A percentile compares a stretch with the other conserved stretches of the same genome.
phyloP scores from a whole-genome alignment of 228 moss, liverwort and hornwort genomes.

The Sphagnum magellanicum region DNA sequence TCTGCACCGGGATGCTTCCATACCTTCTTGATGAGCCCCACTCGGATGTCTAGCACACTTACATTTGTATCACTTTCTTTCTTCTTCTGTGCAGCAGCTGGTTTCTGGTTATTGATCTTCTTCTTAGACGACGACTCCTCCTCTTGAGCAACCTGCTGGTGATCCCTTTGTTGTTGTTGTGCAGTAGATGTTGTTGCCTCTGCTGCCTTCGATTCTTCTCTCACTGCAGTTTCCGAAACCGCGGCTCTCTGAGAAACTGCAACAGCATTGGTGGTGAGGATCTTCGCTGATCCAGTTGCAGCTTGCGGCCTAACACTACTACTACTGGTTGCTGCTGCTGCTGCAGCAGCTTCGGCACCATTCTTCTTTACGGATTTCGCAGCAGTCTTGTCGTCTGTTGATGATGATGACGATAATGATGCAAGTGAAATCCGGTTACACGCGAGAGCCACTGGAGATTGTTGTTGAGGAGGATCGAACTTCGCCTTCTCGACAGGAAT shows the following conservation, averaged over 20 bases:
- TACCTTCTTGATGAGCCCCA: slow-evolving; percentile 67
- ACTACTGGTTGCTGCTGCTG: background rate
- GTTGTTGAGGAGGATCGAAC: slow-evolving; percentile 38
- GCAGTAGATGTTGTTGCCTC: background rate
- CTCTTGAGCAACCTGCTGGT: slow-evolving; percentile 9
- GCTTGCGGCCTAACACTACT: too few relatives aligned
- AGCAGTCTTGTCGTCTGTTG: slow-evolving; percentile 17
- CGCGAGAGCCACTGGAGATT: too few relatives aligned
- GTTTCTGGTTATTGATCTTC: slow-evolving; percentile 36
- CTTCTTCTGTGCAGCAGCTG: slow-evolving; percentile 25
- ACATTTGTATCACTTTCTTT: slow-evolving; percentile 54
- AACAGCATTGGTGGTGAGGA: too few relatives aligned
- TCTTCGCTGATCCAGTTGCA: background rate
- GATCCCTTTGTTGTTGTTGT: background rate
- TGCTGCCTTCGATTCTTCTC: slow-evolving; percentile 13
- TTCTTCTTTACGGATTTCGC: background rate
- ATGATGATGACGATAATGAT: slow-evolving; percentile 9
- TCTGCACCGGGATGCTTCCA: slow-evolving; percentile 90
- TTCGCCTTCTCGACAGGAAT: slow-evolving; percentile 40
- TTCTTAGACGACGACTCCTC: slow-evolving; percentile 3
- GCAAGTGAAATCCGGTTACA: too few relatives aligned
- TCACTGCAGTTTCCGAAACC: background rate
- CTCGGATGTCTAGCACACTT: slow-evolving; percentile 70
- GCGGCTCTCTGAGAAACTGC: too few relatives aligned
- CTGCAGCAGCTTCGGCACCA: slow-evolving; percentile 5